These are phyloP conservation scores for Tylopilus orsonianus DNA, from an alignment of 1,284 basidiomycete genomes.

Conservation along the genomic window DNA sequence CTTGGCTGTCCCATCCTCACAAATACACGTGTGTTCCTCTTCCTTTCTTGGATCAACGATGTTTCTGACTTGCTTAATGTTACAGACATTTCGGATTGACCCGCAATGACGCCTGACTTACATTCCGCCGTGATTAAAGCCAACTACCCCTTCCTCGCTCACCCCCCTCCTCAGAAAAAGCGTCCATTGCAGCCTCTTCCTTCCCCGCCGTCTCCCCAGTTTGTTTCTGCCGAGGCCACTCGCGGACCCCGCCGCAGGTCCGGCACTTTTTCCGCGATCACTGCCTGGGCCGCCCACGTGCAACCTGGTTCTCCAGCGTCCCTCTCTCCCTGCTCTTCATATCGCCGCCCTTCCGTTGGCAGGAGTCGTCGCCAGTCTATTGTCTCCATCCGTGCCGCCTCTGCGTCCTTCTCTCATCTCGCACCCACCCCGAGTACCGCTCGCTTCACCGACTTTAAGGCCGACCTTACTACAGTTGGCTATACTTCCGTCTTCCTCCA, in stretches of 20 bases:
- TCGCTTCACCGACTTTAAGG: constrained; percentile 41
- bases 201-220: constrained; percentile 14
- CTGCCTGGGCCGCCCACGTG: constrained; percentile 58
- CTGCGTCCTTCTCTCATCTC: constrained; percentile 45
- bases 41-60: constrained; percentile 1
- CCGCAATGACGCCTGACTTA: constrained; percentile 11
- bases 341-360: constrained; percentile 39
- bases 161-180: constrained; percentile 41
- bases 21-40: constrained; percentile 8
- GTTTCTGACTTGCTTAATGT: constrained; percentile 11
- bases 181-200: constrained; percentile 23
- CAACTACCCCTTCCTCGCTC: constrained; percentile 41
- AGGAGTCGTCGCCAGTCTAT: constrained; percentile 37
- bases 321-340: constrained; percentile 45
- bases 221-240: not conserved
- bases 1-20: not conserved
- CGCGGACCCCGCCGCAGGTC: constrained; percentile 33
- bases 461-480: constrained; percentile 56
- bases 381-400: constrained; percentile 33
- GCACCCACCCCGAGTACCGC: constrained; percentile 42
- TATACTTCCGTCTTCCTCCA: constrained; percentile 66
- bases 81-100: constrained; percentile 7
- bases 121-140: constrained; percentile 16
- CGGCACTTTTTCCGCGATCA: constrained; percentile 41
- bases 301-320: constrained; percentile 68